Percentiles rank a stretch among this genome's conserved stretches.
These are phyloP conservation scores for Aureobasidium sp. DNA, from an alignment of 2,329 filamentous ascomycete species.

Conservation along the genomic window DNA sequence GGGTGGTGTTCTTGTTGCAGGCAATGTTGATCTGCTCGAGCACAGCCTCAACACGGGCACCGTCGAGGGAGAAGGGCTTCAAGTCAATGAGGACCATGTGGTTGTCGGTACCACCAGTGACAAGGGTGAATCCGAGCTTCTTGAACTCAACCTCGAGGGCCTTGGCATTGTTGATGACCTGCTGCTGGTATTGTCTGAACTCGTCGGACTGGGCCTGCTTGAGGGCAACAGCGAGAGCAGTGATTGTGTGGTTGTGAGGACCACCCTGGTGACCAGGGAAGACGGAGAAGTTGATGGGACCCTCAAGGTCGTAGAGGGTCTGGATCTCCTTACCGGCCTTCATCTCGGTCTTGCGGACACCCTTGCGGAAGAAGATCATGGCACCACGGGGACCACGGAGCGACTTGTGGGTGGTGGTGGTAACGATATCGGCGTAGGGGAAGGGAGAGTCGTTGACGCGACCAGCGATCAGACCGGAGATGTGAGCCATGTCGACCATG, in stretches of 20 bases:
- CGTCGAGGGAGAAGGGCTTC: conserved; percentile 81
- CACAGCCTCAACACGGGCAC: conserved; percentile 89
- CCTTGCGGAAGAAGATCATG: conserved; percentile 97
- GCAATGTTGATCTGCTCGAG: conserved; percentile 98
- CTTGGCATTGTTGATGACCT: conserved; percentile 86
- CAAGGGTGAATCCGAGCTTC: conserved; percentile 77
- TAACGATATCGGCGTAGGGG: conserved; percentile 84
- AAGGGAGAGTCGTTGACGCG: conserved; percentile 90
- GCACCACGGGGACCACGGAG: conserved; percentile 90
- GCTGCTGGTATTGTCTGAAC: conserved; percentile 87
- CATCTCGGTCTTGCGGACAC: conserved; percentile 71
- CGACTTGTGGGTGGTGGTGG: conserved; percentile 96
- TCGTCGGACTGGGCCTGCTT: conserved; percentile 87
- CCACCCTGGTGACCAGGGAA: conserved; percentile 98
- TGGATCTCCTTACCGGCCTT: conserved; percentile 72
- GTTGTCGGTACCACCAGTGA: conserved; percentile 93
- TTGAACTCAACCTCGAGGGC: conserved; percentile 75
- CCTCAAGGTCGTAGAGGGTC: conserved; percentile 79
- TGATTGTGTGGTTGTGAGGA: conserved; percentile 98
- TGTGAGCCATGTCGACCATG: conserved; percentile 93
- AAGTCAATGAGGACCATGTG: conserved; percentile 91
- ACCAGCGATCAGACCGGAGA: conserved; percentile 87
- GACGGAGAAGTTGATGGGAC: conserved; percentile 89
- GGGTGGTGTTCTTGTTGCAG: conserved; percentile 99
- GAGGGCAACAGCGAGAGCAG: conserved; percentile 84